phyloP scores from a whole-genome alignment of 345 rosid species.

The Eucalyptus cloeziana region DNA sequence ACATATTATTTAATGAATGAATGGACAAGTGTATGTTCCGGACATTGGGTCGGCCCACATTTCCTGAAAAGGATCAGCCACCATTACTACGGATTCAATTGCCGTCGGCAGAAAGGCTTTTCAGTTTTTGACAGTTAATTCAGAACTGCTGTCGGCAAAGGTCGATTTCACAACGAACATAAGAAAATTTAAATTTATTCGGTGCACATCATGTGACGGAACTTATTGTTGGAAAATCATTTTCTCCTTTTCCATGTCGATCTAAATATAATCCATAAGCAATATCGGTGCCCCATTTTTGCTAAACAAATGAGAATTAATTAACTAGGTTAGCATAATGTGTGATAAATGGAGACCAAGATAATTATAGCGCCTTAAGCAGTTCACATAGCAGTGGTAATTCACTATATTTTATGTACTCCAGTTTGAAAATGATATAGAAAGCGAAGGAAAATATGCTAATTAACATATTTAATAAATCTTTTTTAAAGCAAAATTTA shows the following conservation, averaged over 20 bases:
- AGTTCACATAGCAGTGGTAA: background rate
- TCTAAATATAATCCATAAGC: background rate
- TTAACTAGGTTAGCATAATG: background rate
- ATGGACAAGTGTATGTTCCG: background rate
- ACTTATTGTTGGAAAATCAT: too few species aligned
- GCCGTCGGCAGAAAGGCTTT: background rate
- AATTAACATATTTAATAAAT: too few species aligned
- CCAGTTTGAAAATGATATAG: background rate
- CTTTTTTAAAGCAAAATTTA: background rate
- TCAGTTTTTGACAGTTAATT: background rate
- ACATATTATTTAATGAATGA: background rate
- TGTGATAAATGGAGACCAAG: background rate
- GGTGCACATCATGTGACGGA: background rate
- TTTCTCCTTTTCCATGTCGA: background rate
- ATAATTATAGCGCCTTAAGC: too few species aligned
- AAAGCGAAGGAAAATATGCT: background rate
- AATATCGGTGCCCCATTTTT: background rate
- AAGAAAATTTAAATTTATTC: background rate
- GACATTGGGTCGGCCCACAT: background rate
- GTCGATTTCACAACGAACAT: background rate
- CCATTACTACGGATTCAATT: background rate
- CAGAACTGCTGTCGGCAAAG: background rate
- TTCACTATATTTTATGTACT: background rate
- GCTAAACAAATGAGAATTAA: background rate
- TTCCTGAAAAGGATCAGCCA: background rate